Evolutionary conservation across 441 rosid species (phyloP), one percentile per base, ranked within the genome.

Genomic region (Manihot esculenta): DNA sequence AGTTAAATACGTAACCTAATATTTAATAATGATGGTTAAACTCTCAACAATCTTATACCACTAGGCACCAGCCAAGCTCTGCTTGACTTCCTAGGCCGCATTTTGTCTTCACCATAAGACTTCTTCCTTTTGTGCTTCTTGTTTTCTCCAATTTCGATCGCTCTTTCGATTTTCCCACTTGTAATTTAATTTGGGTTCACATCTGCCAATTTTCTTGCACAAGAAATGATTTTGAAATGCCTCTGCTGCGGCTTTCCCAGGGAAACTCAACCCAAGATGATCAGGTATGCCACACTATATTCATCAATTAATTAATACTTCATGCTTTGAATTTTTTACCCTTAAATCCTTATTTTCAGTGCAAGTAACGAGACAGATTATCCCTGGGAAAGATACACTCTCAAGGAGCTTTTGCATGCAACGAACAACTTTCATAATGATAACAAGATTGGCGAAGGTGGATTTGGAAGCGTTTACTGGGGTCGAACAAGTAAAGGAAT

Each of bases 401-500:
- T 88, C 65, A 92, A 87, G 78, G 98, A 90, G 72, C 78, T 94
- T n/a, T 92, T 88, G 49, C 77, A 89, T 3, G 96, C 99, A 41
- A 94, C 99, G 0, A 94, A 94, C 81, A 94, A 84, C 75, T 92
- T 94, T 60, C 89, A 92, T 72, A 79, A 90, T n/a, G 97, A 94
- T 72, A 94, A 94, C 78, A 94, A 94, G 83, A 90, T 94, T 1
- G 97, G 99, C 56, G 99, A 94, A 85, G 97, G 97, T 24, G 94
- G 88, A 45, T 88, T 89, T 54, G 98, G 98, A 62, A 90, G 96
- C 68, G 99, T 92, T 7, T 94, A 92, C 72, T 92, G 99, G 99
- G 98, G 97, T 75, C 94, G 87, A 81, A 89, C 91, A 48, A 87
- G 91, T 87, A 89, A 90, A 83, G 97, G 97, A 47, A 85, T 85